phyloP scores from a whole-genome alignment of 2,329 filamentous ascomycete species.

The Fusarium paranaense region DNA sequence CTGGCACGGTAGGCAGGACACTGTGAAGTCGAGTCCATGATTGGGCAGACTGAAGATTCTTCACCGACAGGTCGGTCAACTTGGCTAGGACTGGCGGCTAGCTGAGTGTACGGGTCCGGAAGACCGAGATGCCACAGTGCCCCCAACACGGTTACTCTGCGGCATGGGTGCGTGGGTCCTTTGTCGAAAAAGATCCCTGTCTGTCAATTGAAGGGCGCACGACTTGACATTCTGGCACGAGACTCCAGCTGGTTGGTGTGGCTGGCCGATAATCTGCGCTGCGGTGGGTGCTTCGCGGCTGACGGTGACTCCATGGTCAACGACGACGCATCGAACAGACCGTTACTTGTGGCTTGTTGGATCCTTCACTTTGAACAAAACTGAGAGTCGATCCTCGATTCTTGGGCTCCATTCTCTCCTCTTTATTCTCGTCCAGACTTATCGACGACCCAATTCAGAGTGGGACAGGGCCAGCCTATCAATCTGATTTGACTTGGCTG shows the following conservation, averaged over 20 bases:
- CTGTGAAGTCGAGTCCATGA: slow-evolving; percentile 24
- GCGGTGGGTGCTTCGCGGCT: slow-evolving; percentile 14
- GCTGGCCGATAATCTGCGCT: slow-evolving; percentile 33
- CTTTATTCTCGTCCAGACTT: slow-evolving; percentile 22
- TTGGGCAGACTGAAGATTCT: slow-evolving; percentile 5
- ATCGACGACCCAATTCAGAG: slow-evolving; percentile 5
- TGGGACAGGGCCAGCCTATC: slow-evolving; percentile 11
- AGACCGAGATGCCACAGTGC: slow-evolving; percentile 30
- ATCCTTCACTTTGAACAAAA: slow-evolving; percentile 42
- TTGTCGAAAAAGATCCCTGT: slow-evolving; percentile 32
- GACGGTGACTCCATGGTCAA: slow-evolving; percentile 33
- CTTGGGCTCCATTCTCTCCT: slow-evolving; percentile 20
- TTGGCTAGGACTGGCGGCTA: neutral
- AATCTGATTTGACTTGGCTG: slow-evolving; percentile 13
- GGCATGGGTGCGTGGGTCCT: slow-evolving; percentile 27
- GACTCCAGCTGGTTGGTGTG: slow-evolving; percentile 35
- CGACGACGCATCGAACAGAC: slow-evolving; percentile 20
- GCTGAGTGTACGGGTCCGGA: neutral
- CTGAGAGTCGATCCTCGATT: slow-evolving; percentile 30
- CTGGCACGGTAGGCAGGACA: slow-evolving; percentile 17
- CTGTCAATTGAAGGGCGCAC: slow-evolving; percentile 48
- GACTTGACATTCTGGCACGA: slow-evolving; percentile 42
- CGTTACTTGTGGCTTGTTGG: slow-evolving; percentile 18
- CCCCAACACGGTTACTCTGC: slow-evolving; percentile 15
- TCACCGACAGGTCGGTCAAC: slow-evolving; percentile 9